Base-by-base conservation (phyloP, 345 rosid genomes). In the Brassica carinata region DNA sequence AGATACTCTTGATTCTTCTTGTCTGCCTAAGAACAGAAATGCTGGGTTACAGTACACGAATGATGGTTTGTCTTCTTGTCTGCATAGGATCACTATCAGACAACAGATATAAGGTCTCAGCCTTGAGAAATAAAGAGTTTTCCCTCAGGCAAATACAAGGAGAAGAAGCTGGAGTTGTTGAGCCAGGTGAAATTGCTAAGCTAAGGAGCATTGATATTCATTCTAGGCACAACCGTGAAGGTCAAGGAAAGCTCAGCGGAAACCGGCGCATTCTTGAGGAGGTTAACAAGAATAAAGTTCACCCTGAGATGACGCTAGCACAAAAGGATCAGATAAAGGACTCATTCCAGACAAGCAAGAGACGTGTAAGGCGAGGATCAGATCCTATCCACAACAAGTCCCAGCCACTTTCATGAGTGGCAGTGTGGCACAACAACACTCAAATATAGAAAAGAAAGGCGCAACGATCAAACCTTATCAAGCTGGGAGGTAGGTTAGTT, bases 321-420 rank as follows among this genome's bases (percentile, higher is more conserved):
- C 30, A 74, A 70, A 73, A 69, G 76, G 86, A 80, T 43, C 82
- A 64, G 66, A 72, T 73, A 81, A 70, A 75, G 26, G 95, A 89
- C 81, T 83, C 92, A 5, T 83, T 89, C 82, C 84, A 78, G 75
- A 83, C 96, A 64, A 87, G 93, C 87, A 89, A 91, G 85, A 88
- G 96, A 87, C 84, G 80, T 67, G 93, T 93, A 8, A 82, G 88
- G 81, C 76, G 89, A 87, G 98, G 96, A 67, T 82, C 98, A 48
- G 92, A 93, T 87, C 97, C 97, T 78, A 91, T 92, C 76, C 98
- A 93, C 85, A 93, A 93, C 93, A 86, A 85, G 81, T 33, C 87
- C 17, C 72, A 79, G 71, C 76, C 72, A 36, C 43, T 77, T 76
- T 73, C 81, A 82, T 81, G 40, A 69, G 64, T 14, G 63, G 62